Conservation (phyloP, 257 asterid species). For the Solanum ahanhuiri region DNA sequence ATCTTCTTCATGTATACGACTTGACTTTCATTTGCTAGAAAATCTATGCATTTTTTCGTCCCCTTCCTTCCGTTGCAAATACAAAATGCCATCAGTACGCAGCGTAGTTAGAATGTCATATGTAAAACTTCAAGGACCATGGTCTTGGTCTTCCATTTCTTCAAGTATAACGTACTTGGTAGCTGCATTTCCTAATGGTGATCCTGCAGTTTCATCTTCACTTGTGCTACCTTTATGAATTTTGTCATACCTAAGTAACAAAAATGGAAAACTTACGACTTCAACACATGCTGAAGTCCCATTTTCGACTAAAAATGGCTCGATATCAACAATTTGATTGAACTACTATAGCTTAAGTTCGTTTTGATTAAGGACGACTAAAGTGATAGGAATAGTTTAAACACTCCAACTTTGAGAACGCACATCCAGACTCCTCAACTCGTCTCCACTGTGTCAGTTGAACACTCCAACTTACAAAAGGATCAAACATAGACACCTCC, state of each 20-base stretch:
- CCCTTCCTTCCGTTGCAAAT: neutral
- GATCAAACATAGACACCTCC: too few species aligned
- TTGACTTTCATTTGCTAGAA: neutral
- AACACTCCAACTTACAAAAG: too few species aligned
- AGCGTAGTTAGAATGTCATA: neutral
- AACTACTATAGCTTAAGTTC: too few species aligned
- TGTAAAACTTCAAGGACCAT: conserved; percentile 19
- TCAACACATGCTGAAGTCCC: neutral
- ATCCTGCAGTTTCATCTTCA: conserved; percentile 13
- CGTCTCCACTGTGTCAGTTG: too few species aligned
- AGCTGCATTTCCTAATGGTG: conserved; percentile 18
- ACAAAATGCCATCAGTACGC: neutral
- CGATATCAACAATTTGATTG: neutral
- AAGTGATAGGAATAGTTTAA: too few species aligned
- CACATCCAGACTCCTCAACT: too few species aligned
- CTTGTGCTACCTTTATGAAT: conserved; percentile 46
- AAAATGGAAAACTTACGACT: neutral
- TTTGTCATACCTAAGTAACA: conserved; percentile 43
- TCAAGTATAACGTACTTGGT: conserved; percentile 75
- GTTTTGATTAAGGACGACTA: too few species aligned
- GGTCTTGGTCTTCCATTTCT: conserved; percentile 67
- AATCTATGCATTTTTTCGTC: neutral
- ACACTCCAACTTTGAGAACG: too few species aligned
- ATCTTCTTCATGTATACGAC: neutral
- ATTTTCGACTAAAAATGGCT: neutral